Evolutionary conservation across 192 early-diverging fungal genomes (phyloP), one percentile per base, ranked within the genome.

Genomic region (Podila clonocystis): DNA sequence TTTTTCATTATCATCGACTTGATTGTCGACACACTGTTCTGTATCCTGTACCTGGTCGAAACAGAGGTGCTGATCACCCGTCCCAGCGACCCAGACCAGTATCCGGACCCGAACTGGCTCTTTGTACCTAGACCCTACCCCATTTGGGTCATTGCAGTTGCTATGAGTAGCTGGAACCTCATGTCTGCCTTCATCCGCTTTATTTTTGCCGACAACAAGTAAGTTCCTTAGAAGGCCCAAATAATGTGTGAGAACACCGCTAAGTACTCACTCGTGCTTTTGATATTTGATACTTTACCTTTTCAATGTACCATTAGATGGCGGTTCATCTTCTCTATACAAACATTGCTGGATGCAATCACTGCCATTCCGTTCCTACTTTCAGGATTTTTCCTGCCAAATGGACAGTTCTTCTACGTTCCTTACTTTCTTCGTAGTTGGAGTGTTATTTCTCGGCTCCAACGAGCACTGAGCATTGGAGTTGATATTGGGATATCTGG

Each of bases 401-500:
- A 74, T 71, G 87, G 85, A 6, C 78, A 85, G 58, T 88, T 58
- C 62, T 67, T 91, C 29, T 90, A 86, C 36, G 83, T 93, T 2
- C 92, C 92, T 17, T 93, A 90, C 62, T 93, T 91, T 82, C 63
- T 93, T 34, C 72, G 88, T 31, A 87, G 87, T 33, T 83, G 89
- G 74, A 83, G 85, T 22, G 82, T 91, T 13, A 76, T 91, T 9
- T 72, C 84, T 38, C 87, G 88, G 28, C 72, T 93, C 13, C 83
- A 86, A 34, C 84, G 86, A 34, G 86, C 88, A 4, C 70, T 92
- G 58, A 88, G 86, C n/a, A 83, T 90, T 19, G 74, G 88, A 15
- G 79, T 82, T 26, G 83, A 86, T 60, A 68, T 88, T 28, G 75
- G 82, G 58, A 83, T 88, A 59, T 83, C 87, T 62, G 87, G 86